Conservation (phyloP, 2,329 filamentous ascomycete species). For the Paecilomyces sp. region DNA sequence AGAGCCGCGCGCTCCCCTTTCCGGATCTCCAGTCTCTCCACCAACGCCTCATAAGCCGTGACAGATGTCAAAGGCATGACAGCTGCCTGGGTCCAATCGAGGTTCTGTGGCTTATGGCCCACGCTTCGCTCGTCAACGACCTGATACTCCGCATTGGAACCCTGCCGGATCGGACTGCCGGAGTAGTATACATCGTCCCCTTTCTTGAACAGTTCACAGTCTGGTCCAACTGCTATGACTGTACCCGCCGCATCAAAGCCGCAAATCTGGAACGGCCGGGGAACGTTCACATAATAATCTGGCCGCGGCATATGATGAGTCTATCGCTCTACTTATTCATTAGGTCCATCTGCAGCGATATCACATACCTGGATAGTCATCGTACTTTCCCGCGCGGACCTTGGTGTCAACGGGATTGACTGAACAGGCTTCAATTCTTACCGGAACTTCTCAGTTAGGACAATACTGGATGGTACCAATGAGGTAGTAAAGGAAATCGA, state of each 20-base stretch:
- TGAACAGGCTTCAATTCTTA: slow-evolving; percentile 28
- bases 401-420: slow-evolving; percentile 37
- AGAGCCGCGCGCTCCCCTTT: slow-evolving; percentile 30
- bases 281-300: slow-evolving; percentile 27
- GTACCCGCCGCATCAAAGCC: slow-evolving; percentile 40
- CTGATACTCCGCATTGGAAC: slow-evolving; percentile 36
- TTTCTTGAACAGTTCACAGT: slow-evolving; percentile 26
- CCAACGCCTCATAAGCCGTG: slow-evolving; percentile 39
- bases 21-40: slow-evolving; percentile 35
- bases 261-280: slow-evolving; percentile 28
- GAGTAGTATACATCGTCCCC: slow-evolving; percentile 42
- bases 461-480: background rate
- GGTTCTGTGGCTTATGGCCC: slow-evolving; percentile 31
- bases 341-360: background rate
- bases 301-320: slow-evolving; percentile 2
- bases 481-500: background rate
- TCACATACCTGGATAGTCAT: slow-evolving; percentile 23
- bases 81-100: slow-evolving; percentile 35
- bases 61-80: slow-evolving; percentile 39
- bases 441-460: background rate
- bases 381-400: slow-evolving; percentile 24
- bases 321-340: background rate
- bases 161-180: slow-evolving; percentile 31
- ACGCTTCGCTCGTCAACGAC: slow-evolving; percentile 35
- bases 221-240: slow-evolving; percentile 25